Evolutionary conservation across 805 yeast species (phyloP).

Genomic region (Candida rishiriensis): DNA sequence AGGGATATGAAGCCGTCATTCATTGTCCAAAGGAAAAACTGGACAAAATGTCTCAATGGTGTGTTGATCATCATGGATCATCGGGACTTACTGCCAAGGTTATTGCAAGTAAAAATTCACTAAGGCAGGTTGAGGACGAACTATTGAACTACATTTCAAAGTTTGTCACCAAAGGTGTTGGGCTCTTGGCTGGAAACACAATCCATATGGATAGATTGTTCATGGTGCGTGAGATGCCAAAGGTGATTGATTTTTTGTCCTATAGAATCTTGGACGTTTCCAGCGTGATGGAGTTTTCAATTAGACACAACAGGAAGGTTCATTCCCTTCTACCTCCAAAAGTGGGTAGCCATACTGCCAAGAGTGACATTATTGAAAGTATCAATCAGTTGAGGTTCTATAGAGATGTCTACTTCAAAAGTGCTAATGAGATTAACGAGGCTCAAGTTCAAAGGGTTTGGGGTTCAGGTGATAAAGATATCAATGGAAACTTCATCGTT

Average conservation of each 20-base stretch:
- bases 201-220: constrained; percentile 89
- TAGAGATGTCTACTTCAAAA: constrained; percentile 53
- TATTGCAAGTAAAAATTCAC: constrained; percentile 47
- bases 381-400: constrained; percentile 81
- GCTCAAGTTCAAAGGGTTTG: neutral
- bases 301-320: constrained; percentile 68
- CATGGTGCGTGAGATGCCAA: constrained; percentile 79
- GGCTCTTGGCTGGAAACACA: constrained; percentile 85
- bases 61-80: constrained; percentile 71
- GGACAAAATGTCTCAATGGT: constrained; percentile 85
- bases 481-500: neutral
- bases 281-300: constrained; percentile 74
- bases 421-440: constrained; percentile 14
- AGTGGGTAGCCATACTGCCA: constrained; percentile 76
- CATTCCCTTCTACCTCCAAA: constrained; percentile 59
- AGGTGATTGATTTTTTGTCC: constrained; percentile 51
- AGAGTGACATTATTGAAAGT: constrained; percentile 82
- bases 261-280: constrained; percentile 90
- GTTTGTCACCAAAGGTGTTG: constrained; percentile 52
- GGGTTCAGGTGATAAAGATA: neutral
- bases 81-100: constrained; percentile 77
- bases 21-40: constrained; percentile 59
- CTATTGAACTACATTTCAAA: constrained; percentile 56
- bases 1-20: constrained; percentile 78
- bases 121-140: constrained; percentile 60